phyloP scores from a whole-genome alignment of 345 rosid species.

The Rhizophora mangle region DNA sequence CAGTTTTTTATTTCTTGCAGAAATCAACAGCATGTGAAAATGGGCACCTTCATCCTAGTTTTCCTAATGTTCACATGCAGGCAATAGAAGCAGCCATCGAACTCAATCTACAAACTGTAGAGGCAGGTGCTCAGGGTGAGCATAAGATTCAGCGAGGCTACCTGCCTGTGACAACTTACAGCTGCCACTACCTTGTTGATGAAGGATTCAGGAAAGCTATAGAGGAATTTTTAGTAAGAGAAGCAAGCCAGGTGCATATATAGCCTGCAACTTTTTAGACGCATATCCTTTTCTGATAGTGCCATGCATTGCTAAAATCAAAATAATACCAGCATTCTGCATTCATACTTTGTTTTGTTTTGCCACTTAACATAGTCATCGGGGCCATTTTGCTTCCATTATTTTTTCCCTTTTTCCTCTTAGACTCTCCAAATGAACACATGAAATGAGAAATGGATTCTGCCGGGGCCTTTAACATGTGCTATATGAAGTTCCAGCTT shows the following conservation, averaged over 20 bases:
- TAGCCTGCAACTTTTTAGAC: background rate
- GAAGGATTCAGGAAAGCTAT: slow-evolving; percentile 2
- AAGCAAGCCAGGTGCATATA: background rate
- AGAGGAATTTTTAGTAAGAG: background rate
- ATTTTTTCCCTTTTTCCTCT: background rate
- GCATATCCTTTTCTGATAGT: background rate
- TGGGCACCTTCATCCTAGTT: background rate
- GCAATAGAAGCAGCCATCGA: slow-evolving; percentile 95
- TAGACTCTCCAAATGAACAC: background rate
- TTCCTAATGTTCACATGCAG: slow-evolving; percentile 26
- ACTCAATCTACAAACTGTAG: slow-evolving; percentile 67
- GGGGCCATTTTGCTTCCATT: background rate
- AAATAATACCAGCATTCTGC: background rate
- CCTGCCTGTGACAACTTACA: slow-evolving; percentile 79
- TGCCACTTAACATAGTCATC: too few relatives aligned
- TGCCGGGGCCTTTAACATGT: too few relatives aligned
- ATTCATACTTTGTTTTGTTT: background rate
- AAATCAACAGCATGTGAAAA: background rate
- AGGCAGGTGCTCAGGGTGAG: slow-evolving; percentile 99
- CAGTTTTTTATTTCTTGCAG: background rate
- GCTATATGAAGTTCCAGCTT: too few relatives aligned
- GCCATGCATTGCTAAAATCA: too few relatives aligned
- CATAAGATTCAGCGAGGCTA: slow-evolving; percentile 95
- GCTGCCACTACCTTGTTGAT: slow-evolving; percentile 67
- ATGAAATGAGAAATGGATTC: too few relatives aligned